A percentile compares a stretch with the other conserved stretches of the same genome.
phyloP scores from a whole-genome alignment of 306 rosid genomes.

The Astragalus membranaceus region DNA sequence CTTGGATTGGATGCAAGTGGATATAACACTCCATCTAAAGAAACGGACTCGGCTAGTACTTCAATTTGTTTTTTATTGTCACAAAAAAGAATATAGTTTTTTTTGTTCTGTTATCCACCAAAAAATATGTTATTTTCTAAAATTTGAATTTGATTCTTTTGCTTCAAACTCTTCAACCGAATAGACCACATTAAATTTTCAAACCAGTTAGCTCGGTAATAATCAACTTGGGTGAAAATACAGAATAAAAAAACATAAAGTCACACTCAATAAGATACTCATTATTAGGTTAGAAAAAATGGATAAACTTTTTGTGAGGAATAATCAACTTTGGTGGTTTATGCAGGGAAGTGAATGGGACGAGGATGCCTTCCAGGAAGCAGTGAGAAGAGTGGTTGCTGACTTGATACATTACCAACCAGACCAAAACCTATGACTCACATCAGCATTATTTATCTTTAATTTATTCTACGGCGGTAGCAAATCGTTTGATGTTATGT shows the following conservation, averaged over 20 bases:
- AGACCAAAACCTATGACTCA: slow-evolving; percentile 1
- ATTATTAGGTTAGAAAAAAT: not conserved
- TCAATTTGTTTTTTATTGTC: no score
- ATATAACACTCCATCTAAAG: no score
- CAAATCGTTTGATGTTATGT: not conserved
- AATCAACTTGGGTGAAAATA: no score
- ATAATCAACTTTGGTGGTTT: not conserved
- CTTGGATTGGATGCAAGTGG: no score
- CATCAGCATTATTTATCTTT: not conserved
- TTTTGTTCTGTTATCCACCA: no score
- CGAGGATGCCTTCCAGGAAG: slow-evolving; percentile 81
- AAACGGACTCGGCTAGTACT: no score
- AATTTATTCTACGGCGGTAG: not conserved
- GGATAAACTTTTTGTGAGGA: not conserved
- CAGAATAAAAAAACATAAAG: not conserved
- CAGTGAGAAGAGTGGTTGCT: slow-evolving; percentile 66
- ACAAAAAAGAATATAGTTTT: no score
- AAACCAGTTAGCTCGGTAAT: no score
- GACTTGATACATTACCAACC: slow-evolving; percentile 33
- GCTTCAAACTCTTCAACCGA: no score
- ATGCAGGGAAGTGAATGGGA: slow-evolving; percentile 74
- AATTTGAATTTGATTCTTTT: no score
- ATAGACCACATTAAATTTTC: no score
- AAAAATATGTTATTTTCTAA: no score
- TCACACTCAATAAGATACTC: not conserved